Base-by-base conservation (phyloP, 169 alveolate species). In the Cyclospora cayetanensis region DNA sequence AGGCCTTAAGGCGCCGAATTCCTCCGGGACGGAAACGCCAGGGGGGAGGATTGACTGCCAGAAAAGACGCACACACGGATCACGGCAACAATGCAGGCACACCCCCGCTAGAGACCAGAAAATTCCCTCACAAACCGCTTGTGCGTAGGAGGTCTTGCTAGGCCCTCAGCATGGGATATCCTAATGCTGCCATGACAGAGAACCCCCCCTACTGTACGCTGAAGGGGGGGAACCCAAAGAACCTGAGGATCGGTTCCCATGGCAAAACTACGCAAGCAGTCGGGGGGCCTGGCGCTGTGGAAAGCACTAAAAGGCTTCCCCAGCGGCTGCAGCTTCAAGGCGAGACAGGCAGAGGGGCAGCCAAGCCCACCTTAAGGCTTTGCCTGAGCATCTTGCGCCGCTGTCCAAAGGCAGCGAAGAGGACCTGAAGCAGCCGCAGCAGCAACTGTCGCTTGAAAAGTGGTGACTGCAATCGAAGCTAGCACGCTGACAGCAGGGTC, bases 341-440 rank as follows among this genome's bases (percentile, higher is more conserved):
- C n/a, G n/a, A n/a, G 15, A 22, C 76, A 7, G n/a, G 15, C 55
- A 15, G 27, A 37, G 60, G 34, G 50, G 1, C 46, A 4, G n/a
- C n/a, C n/a, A n/a, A n/a, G n/a, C n/a, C n/a, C 18, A 68, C 92
- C 92, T 88, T 88, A n/a, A 88, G 46, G 42, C 92, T 88, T 25
- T 76, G 66, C 42, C 88, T 22, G 37, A 88, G 88, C 88, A 72
- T 88, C 60, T 88, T 88, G 20, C 92, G 76, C 11, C 92, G 86
- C 80, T 72, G 77, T 20, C 89, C 77, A 55, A 88, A 88, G 31
- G 92, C 92, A 15, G 88, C 79, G 43, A 68, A 82, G 79, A 88
- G 53, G 15, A 88, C 92, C 88, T 88, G 88, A 53, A 74, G 85
- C 85, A 74, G 85, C 85, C 35, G 85, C 85, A 74, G 85, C 85